These are phyloP conservation scores for Claviceps africana DNA, from an alignment of 2,329 filamentous ascomycete species.

Conservation along the genomic window DNA sequence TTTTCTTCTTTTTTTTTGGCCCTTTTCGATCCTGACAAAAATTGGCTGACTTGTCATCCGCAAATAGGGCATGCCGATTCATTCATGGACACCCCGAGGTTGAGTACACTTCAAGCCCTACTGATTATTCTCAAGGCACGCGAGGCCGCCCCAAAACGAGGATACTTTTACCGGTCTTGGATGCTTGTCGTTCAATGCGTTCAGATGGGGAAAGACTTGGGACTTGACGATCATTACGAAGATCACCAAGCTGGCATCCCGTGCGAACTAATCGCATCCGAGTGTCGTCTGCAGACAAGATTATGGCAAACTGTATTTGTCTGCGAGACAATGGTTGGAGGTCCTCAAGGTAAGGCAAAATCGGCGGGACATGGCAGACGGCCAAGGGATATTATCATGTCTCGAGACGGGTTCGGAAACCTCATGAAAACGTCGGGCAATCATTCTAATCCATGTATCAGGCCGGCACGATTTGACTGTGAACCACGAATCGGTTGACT, in stretches of 20 bases:
- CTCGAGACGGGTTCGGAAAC: background rate
- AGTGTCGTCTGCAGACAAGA: constrained; percentile 73
- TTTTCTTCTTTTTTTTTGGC: too few species aligned
- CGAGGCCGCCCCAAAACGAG: constrained; percentile 81
- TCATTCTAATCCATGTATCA: constrained; percentile 19
- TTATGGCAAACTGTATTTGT: constrained; percentile 83
- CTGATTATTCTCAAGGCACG: constrained; percentile 80
- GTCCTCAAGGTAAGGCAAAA: constrained; percentile 58
- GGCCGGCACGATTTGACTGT: constrained; percentile 69
- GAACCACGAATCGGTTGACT: constrained; percentile 60
- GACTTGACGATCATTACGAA: constrained; percentile 73
- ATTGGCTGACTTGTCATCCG: background rate
- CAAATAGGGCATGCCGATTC: constrained; percentile 68
- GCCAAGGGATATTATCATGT: background rate
- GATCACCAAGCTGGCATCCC: constrained; percentile 57
- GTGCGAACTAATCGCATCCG: constrained; percentile 55
- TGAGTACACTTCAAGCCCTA: constrained; percentile 85
- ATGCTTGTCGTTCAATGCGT: constrained; percentile 87
- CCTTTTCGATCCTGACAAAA: too few species aligned
- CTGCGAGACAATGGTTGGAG: constrained; percentile 84
- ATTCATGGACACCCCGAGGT: constrained; percentile 79
- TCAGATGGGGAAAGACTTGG: constrained; percentile 84
- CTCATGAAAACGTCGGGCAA: background rate
- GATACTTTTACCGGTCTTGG: constrained; percentile 96
- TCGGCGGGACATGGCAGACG: background rate